Evolutionary conservation across 352 stramenopile species (phyloP).

Genomic region (Pythium sukuiense): DNA sequence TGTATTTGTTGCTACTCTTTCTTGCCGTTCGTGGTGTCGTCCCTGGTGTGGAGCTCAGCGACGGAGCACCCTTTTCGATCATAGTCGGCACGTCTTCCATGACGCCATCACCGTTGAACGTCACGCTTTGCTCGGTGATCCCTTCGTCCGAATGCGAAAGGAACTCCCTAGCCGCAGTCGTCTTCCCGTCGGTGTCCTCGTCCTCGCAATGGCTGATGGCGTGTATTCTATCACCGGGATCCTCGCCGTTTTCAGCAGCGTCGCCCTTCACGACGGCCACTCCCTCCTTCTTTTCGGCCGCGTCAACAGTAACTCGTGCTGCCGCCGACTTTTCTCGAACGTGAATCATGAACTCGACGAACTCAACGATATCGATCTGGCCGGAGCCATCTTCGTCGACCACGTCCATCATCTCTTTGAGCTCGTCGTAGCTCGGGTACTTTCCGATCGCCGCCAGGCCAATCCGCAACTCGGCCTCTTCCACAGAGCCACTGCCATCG

Average conservation of each 20-base stretch:
- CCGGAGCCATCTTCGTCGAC: constrained; percentile 85
- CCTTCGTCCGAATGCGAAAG: neutral
- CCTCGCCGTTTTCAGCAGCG: neutral
- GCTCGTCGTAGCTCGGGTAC: constrained; percentile 72
- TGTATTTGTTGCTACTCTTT: constrained; percentile 29
- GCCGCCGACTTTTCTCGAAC: constrained; percentile 63
- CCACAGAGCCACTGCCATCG: constrained; percentile 78
- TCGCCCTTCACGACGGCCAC: neutral
- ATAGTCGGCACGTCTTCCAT: constrained; percentile 2
- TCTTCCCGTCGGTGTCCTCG: constrained; percentile 14
- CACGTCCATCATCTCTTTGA: constrained; percentile 85
- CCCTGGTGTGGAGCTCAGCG: constrained; percentile 1
- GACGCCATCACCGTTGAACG: neutral
- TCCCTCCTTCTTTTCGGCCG: neutral
- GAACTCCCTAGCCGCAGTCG: neutral
- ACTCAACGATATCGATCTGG: constrained; percentile 87
- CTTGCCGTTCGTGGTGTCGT: constrained; percentile 16
- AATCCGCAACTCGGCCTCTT: constrained; percentile 82
- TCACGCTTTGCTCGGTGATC: constrained; percentile 1
- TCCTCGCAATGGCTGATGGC: constrained; percentile 13
- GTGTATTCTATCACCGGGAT: constrained; percentile 25
- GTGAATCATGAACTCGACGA: constrained; percentile 87
- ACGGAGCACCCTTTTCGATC: constrained; percentile 9
- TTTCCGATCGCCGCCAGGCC: constrained; percentile 82
- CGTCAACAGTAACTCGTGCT: constrained; percentile 8